Base-by-base conservation (phyloP, 306 rosid genomes). In the Glycyrrhiza uralensis region DNA sequence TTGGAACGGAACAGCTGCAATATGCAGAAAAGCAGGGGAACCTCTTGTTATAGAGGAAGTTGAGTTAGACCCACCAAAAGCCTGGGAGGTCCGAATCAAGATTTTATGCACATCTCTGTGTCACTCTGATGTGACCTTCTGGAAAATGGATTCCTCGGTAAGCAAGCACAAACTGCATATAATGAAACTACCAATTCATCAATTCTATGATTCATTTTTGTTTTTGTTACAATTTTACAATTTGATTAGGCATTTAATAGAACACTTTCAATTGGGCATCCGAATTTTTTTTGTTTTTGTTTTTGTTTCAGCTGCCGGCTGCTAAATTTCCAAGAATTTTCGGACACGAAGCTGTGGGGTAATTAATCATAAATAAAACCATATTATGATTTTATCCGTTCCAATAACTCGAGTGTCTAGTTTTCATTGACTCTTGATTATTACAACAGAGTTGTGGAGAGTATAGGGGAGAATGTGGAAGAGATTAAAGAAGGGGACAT, bases 271-370 rank as follows among this genome's bases (percentile, higher is more conserved):
- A 50, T 38, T 4, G n/a, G n/a, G n/a, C n/a, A n/a, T n/a, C n/a
- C n/a, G 7, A 32, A 32, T 0, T 9, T 18, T 14, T 7, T 7
- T 6, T 35, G 9, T 4, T 9, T 8, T 7, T 3, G 8, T n/a
- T 11, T 30, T 3, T 2, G 10, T 18, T 29, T 3, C 71, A 85
- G 89, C 75, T 4, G 2, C 76, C 78, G 0, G 0, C 1, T 12
- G 74, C 78, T 18, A 9, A 9, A 23, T 77, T 74, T 29, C 86
- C 83, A 33, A 71, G 66, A 44, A 76, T 79, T 58, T 56, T 74
- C 1, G 91, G 91, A 32, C 95, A 89, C 47, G 95, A 86, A 83
- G 95, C 95, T 7, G 91, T 77, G 23, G 95, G 91, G 91, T 89
- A 81, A 55, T 52, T 20, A 22, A 10, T 10, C 30, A 23, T 23